Base-by-base conservation (phyloP, 2,329 filamentous ascomycete species). In the Epichloe glyceriae region DNA sequence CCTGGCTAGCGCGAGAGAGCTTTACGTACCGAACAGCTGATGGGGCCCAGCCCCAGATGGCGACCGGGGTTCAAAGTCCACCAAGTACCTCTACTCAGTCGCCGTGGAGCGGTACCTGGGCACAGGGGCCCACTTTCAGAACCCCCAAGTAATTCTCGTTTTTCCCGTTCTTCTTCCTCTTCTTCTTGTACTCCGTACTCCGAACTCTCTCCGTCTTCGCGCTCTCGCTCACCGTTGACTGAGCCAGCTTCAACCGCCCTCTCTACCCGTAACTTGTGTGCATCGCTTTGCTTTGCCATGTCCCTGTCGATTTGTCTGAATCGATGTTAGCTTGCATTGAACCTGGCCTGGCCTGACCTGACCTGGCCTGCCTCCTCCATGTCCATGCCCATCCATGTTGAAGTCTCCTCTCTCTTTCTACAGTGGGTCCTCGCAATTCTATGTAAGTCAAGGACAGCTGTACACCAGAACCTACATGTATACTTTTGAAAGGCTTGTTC, bases 261-360 rank as follows among this genome's bases (percentile, higher is more conserved):
- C 26, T 26, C 26, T 26, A 8, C 26, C 26, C 26, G 26, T 8
- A 8, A 3, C 26, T 26, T 26, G 26, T 26, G 26, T 26, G 26
- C 26, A 26, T 26, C 26, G 26, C 49, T 53, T 11, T 46, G 42
- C 46, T 50, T 39, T 50, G 41, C 47, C 52, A 46, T 50, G 43
- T 50, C 53, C 49, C 57, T 53, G 53, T 52, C 48, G 37, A 17
- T 26, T 43, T 37, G 55, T 55, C 58, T 58, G 55, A 51, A 54
- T 42, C 40, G 17, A 42, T 42, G 7, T 17, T 20, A 42, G 40
- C 40, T 20, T 12, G 19, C n/a, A n/a, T 19, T 22, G 40, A 42
- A 42, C 40, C 40, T 42, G 52, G 40, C 39, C 47, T 43, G n/a
- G 12, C 37, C 39, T 47, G 45, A 26, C 44, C 50, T 44, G 50